Conservation (phyloP, 805 yeast species). For the Hanseniaspora vineae region DNA sequence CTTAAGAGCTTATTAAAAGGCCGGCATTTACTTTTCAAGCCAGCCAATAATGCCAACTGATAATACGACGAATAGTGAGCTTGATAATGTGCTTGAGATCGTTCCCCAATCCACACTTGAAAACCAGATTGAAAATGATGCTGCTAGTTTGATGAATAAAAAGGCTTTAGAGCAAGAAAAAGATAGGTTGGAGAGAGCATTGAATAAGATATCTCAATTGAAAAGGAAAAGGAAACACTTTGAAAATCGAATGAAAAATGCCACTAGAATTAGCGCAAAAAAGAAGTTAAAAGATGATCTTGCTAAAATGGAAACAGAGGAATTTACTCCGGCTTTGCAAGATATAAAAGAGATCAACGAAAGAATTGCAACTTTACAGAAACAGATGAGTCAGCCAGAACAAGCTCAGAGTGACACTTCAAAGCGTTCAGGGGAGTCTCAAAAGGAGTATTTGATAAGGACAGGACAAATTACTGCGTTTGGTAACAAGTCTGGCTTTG, state of each 20-base stretch:
- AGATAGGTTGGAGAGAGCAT: constrained; percentile 60
- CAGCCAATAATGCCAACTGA: no score
- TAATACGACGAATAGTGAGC: background rate
- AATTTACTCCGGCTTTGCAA: constrained; percentile 36
- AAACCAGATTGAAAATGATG: constrained; percentile 52
- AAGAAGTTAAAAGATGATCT: constrained; percentile 44
- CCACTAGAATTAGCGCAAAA: constrained; percentile 56
- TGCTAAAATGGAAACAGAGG: constrained; percentile 32
- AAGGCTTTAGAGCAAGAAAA: constrained; percentile 64
- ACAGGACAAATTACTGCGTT: constrained; percentile 93
- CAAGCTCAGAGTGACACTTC: constrained; percentile 14
- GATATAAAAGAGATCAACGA: constrained; percentile 54
- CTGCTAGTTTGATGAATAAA: constrained; percentile 44
- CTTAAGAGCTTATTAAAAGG: no score
- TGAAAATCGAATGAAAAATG: constrained; percentile 33
- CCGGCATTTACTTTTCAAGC: no score
- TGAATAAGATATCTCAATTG: constrained; percentile 32
- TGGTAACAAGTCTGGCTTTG: constrained; percentile 54
- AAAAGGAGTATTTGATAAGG: constrained; percentile 67
- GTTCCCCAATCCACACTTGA: constrained; percentile 75
- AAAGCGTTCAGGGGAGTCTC: constrained; percentile 57
- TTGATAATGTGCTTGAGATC: constrained; percentile 36
- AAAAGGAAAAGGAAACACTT: constrained; percentile 32
- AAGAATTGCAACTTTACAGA: constrained; percentile 27
- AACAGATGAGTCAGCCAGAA: constrained; percentile 5